phyloP scores from a whole-genome alignment of 345 rosid species.

The Citrus unshiu region DNA sequence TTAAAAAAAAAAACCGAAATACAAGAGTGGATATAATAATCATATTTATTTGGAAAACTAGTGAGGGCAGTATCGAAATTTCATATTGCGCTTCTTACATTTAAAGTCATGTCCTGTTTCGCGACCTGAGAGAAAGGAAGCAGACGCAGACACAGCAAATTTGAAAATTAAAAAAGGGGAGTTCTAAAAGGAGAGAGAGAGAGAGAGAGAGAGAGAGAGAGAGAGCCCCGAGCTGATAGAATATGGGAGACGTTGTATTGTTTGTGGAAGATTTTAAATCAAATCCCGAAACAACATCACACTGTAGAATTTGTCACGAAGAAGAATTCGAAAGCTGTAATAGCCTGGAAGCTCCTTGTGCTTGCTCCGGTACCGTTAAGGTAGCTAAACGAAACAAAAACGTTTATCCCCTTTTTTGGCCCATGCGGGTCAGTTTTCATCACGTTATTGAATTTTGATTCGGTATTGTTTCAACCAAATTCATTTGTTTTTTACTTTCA shows the following conservation, averaged over 20 bases:
- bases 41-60: not conserved
- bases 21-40: not conserved
- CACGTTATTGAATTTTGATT: not conserved
- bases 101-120: slow-evolving; percentile 15
- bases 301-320: slow-evolving; percentile 92
- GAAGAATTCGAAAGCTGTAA: slow-evolving; percentile 61
- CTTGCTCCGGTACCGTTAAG: slow-evolving; percentile 93
- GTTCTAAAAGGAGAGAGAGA: not conserved
- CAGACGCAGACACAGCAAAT: not conserved
- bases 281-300: slow-evolving; percentile 20
- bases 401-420: too few species aligned
- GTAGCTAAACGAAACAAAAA: slow-evolving; percentile 21
- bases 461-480: not conserved
- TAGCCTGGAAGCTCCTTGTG: slow-evolving; percentile 84
- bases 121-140: not conserved
- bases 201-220: not conserved
- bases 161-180: slow-evolving; percentile 12
- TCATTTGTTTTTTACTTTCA: slow-evolving; percentile 18
- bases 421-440: not conserved
- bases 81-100: slow-evolving; percentile 1
- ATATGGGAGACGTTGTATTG: slow-evolving; percentile 59
- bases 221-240: not conserved
- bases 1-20: not conserved
- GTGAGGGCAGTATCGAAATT: slow-evolving; percentile 30
- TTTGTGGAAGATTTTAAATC: slow-evolving; percentile 43